Evolutionary conservation across 139 green algal species (phyloP).

Genomic region (Coelastrella sp.): DNA sequence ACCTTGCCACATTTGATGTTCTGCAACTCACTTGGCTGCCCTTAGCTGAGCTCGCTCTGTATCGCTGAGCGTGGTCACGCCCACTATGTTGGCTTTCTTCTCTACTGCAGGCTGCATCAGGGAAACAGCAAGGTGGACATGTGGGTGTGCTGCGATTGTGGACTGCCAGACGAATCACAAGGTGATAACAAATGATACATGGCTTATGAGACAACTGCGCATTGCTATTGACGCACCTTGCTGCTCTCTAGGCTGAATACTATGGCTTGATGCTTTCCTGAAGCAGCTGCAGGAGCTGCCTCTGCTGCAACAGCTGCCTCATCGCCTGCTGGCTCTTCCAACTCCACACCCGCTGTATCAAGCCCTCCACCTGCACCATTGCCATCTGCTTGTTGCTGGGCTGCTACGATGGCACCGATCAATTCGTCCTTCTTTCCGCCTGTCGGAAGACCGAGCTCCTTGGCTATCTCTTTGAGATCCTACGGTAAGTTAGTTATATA

Average conservation of each 20-base stretch:
- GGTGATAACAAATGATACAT: too few relatives aligned
- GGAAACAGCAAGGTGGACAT: not conserved
- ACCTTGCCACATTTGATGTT: too few relatives aligned
- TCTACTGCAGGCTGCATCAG: not conserved
- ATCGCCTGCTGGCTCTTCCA: slow-evolving; percentile 5
- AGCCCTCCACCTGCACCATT: not conserved
- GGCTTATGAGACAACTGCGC: too few relatives aligned
- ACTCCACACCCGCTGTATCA: not conserved
- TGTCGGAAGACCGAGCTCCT: slow-evolving; percentile 1
- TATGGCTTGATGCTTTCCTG: slow-evolving; percentile 37
- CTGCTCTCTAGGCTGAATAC: slow-evolving; percentile 11
- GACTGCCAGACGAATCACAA: too few relatives aligned
- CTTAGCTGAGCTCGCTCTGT: slow-evolving; percentile 19
- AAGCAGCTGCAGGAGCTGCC: slow-evolving; percentile 1
- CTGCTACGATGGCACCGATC: slow-evolving; percentile 22
- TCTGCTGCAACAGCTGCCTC: not conserved
- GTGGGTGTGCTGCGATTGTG: too few relatives aligned
- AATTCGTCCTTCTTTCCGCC: slow-evolving; percentile 38
- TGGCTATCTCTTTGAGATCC: slow-evolving; percentile 39
- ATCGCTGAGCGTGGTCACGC: slow-evolving; percentile 21
- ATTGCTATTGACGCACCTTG: not conserved
- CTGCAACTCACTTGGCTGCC: slow-evolving; percentile 13
- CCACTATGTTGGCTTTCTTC: slow-evolving; percentile 42
- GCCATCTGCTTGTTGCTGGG: not conserved
- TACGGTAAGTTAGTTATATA: not conserved